Conservation (phyloP, 495 filamentous ascomycete genomes). For the Gamarada debralockiae region DNA sequence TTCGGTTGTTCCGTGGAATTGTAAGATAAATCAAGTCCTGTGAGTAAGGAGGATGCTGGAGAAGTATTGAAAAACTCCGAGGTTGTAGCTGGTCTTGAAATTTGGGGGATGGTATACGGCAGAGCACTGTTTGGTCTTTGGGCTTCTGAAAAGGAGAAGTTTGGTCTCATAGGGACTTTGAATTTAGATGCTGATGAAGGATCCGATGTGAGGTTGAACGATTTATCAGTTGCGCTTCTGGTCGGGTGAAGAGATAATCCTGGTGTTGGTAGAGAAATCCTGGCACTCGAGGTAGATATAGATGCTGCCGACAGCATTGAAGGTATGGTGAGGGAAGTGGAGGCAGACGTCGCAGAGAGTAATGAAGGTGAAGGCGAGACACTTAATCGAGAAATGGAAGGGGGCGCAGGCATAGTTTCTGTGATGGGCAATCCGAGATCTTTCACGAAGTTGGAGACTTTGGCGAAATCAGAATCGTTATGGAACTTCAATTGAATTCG, state of each 20-base stretch:
- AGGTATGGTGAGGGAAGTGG: neutral
- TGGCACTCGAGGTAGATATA: neutral
- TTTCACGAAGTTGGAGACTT: conserved; percentile 26
- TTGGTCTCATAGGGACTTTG: conserved; percentile 14
- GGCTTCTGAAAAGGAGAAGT: neutral
- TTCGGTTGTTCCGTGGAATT: neutral
- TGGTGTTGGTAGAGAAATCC: no score
- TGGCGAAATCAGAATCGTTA: conserved; percentile 31
- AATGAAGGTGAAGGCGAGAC: conserved; percentile 1
- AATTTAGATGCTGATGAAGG: conserved; percentile 13
- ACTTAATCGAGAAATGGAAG: neutral
- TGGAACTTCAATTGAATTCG: conserved; percentile 43
- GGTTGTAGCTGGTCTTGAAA: neutral
- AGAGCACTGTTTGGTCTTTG: neutral
- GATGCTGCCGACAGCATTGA: neutral
- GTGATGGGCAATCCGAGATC: conserved; percentile 28
- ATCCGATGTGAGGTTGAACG: neutral
- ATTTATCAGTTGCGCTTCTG: neutral
- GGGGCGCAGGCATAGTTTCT: neutral
- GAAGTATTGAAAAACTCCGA: neutral
- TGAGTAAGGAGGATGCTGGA: neutral
- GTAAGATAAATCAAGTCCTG: neutral
- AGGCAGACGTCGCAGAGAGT: neutral
- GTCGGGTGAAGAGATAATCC: no score
- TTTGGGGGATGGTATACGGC: neutral